phyloP scores from a whole-genome alignment of 2,329 filamentous ascomycete species.

The Colletotrichum lupini region DNA sequence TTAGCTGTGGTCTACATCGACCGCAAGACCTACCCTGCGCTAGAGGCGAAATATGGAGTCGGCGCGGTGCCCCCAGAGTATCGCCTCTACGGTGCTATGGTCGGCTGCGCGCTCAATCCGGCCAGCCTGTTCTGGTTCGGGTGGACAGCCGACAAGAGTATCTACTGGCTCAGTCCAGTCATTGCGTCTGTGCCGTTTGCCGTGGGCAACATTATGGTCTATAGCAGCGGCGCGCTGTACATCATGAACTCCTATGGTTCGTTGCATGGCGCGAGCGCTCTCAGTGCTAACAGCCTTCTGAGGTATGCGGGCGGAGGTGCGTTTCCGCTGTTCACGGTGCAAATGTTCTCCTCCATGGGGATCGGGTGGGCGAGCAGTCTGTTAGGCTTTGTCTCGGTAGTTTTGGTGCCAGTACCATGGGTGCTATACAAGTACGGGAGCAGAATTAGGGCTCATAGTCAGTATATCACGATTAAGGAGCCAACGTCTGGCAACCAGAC shows the following conservation, averaged over 20 bases:
- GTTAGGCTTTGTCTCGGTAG: neutral
- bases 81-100: neutral
- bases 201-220: neutral
- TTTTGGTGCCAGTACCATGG: neutral
- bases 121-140: neutral
- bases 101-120: neutral
- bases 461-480: neutral
- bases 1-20: neutral
- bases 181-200: neutral
- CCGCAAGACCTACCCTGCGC: neutral
- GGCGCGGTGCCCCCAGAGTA: neutral
- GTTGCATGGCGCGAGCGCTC: neutral
- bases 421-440: neutral
- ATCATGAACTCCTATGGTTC: neutral
- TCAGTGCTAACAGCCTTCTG: neutral
- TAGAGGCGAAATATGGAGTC: neutral
- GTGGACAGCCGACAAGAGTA: neutral
- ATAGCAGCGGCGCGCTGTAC: neutral
- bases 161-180: neutral
- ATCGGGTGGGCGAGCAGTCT: neutral
- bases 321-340: neutral
- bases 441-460: neutral
- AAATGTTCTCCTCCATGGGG: neutral
- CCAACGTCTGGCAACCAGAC: neutral
- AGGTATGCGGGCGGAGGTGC: neutral